phyloP scores from a whole-genome alignment of 495 filamentous ascomycete species.

The Penicilliopsis zonata region DNA sequence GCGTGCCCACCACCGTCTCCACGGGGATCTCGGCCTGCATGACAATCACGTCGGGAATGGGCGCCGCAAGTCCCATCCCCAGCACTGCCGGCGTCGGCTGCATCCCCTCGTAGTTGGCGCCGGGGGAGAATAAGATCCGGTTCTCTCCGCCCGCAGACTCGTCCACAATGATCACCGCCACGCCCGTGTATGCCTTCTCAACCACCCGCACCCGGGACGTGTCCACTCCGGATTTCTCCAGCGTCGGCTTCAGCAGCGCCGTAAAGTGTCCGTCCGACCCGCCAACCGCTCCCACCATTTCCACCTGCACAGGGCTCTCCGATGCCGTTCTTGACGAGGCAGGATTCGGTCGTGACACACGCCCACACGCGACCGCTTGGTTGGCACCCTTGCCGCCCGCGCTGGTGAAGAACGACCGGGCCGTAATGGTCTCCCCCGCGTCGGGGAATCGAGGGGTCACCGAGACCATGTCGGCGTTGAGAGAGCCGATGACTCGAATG shows the following conservation, averaged over 20 bases:
- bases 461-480: conserved; percentile 87
- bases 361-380: conserved; percentile 73
- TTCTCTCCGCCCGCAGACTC: conserved; percentile 70
- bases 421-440: conserved; percentile 78
- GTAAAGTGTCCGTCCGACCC: conserved; percentile 36
- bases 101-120: conserved; percentile 58
- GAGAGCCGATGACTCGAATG: conserved; percentile 78
- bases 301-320: conserved; percentile 42
- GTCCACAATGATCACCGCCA: conserved; percentile 78
- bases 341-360: conserved; percentile 42
- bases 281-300: conserved; percentile 80
- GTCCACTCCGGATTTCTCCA: conserved; percentile 52
- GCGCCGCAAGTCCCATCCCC: conserved; percentile 18
- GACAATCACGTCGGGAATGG: conserved; percentile 54
- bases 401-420: conserved; percentile 64
- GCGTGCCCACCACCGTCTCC: conserved; percentile 53
- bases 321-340: conserved; percentile 9
- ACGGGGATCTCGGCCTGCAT: conserved; percentile 85
- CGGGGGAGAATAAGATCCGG: conserved; percentile 68
- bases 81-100: conserved; percentile 30
- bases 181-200: conserved; percentile 52
- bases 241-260: conserved; percentile 25
- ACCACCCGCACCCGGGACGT: conserved; percentile 36
- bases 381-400: conserved; percentile 93
- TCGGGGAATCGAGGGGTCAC: conserved; percentile 71